Evolutionary conservation across 116 monocot species (phyloP).

Genomic region (Zostera marina): DNA sequence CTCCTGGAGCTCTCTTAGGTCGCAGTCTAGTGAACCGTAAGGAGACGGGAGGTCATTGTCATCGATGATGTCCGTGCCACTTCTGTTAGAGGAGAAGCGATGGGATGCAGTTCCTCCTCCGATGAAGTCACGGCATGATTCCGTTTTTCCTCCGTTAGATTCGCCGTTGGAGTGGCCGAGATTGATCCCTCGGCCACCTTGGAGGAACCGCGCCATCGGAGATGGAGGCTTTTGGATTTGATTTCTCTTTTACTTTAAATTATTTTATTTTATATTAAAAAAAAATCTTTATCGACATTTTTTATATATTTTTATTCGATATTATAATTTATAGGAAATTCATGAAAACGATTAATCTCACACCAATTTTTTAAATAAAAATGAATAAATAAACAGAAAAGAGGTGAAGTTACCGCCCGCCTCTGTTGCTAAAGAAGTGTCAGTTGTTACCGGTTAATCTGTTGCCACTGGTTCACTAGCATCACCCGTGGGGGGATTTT

Average conservation of each 20-base stretch:
- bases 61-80: neutral
- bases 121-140: neutral
- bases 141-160: neutral
- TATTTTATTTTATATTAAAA: neutral
- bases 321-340: too few relatives aligned
- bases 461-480: too few relatives aligned
- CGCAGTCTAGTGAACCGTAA: slow-evolving; percentile 31
- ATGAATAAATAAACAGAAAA: too few relatives aligned
- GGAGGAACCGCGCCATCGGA: slow-evolving; percentile 1
- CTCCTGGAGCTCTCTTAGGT: slow-evolving; percentile 47
- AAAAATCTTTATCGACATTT: too few relatives aligned
- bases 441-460: too few relatives aligned
- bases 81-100: neutral
- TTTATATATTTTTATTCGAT: too few relatives aligned
- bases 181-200: neutral
- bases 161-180: neutral
- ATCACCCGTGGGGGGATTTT: too few relatives aligned
- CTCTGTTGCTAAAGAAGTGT: too few relatives aligned
- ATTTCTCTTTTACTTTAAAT: neutral
- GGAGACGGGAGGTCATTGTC: slow-evolving; percentile 34
- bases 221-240: neutral
- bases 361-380: too few relatives aligned
- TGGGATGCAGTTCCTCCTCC: slow-evolving; percentile 1
- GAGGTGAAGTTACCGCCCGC: too few relatives aligned
- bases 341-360: too few relatives aligned